A percentile compares a stretch with the other conserved stretches of the same genome.
These are phyloP conservation scores for Friedmanniomyces endolithicus DNA, from an alignment of 495 filamentous ascomycete species.

Conservation along the genomic window DNA sequence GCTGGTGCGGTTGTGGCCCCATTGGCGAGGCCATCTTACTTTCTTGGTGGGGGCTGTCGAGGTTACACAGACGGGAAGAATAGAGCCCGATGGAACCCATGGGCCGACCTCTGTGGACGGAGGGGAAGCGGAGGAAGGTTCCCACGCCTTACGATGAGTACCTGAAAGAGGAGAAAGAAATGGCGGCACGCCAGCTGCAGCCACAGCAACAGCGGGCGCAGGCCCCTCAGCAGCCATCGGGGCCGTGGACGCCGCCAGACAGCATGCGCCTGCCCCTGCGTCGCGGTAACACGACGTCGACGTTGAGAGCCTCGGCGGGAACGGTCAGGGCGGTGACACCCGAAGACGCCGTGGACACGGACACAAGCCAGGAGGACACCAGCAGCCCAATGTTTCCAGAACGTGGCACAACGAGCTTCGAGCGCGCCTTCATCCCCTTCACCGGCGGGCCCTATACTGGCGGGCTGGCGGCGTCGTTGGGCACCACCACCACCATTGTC, in stretches of 20 bases:
- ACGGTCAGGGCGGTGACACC: conserved; percentile 12
- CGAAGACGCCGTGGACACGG: conserved; percentile 1
- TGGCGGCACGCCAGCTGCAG: not conserved
- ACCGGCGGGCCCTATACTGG: not conserved
- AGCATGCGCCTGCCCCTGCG: conserved; percentile 2
- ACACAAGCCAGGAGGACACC: not conserved
- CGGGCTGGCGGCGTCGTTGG: not conserved
- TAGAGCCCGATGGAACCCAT: not conserved
- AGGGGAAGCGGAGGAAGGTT: conserved; percentile 9
- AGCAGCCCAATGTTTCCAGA: not conserved
- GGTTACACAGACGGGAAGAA: not conserved
- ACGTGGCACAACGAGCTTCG: conserved; percentile 16
- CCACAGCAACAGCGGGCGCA: not conserved
- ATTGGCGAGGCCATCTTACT: no score
- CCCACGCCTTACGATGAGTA: conserved; percentile 15
- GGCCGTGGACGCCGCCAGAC: not conserved
- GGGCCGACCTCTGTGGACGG: not conserved
- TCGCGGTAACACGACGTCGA: not conserved
- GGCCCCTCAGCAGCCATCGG: not conserved
- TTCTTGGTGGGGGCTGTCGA: not conserved
- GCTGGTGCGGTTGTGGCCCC: no score
- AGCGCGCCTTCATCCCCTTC: conserved; percentile 8
- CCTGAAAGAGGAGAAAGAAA: conserved; percentile 9
- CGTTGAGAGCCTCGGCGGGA: not conserved
- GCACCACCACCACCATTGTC: conserved; percentile 10